Evolutionary conservation across 768 basidiomycete genomes (phyloP).

Genomic region (Pholiota molesta): DNA sequence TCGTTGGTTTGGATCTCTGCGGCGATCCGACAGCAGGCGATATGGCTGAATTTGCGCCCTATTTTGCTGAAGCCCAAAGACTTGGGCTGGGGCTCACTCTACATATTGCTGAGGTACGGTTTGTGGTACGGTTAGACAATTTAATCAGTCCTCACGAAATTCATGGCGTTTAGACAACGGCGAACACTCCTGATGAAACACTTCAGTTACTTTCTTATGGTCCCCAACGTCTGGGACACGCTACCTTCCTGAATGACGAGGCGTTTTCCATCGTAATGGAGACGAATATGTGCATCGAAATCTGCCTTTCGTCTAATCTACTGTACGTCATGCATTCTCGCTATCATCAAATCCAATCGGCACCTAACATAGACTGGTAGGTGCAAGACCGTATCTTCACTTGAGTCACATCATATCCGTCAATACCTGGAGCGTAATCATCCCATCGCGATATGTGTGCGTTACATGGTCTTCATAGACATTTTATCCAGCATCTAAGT

Average conservation of each 20-base stretch:
- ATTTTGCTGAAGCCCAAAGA: constrained; percentile 56
- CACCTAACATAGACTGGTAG: constrained; percentile 33
- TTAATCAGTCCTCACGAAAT: not conserved
- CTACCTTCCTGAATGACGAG: constrained; percentile 73
- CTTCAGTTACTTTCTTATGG: constrained; percentile 58
- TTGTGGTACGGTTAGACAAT: not conserved
- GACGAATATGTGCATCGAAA: constrained; percentile 67
- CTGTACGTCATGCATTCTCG: constrained; percentile 44
- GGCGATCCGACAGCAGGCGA: constrained; percentile 72
- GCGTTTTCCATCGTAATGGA: constrained; percentile 56
- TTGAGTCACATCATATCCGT: constrained; percentile 75
- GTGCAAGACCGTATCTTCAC: constrained; percentile 64
- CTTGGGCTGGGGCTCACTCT: constrained; percentile 75
- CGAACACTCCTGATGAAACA: constrained; percentile 60
- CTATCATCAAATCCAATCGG: not conserved
- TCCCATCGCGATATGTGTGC: constrained; percentile 77
- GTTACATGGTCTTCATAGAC: constrained; percentile 24
- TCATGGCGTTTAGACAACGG: constrained; percentile 37
- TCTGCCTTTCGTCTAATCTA: constrained; percentile 82
- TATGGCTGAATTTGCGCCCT: constrained; percentile 49
- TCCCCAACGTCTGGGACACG: constrained; percentile 78
- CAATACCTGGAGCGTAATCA: constrained; percentile 66
- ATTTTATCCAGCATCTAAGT: not conserved
- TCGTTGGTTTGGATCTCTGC: constrained; percentile 83
- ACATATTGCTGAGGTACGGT: constrained; percentile 80